Conservation (phyloP, 2,329 filamentous ascomycete genomes). For the Daldinia sp. region DNA sequence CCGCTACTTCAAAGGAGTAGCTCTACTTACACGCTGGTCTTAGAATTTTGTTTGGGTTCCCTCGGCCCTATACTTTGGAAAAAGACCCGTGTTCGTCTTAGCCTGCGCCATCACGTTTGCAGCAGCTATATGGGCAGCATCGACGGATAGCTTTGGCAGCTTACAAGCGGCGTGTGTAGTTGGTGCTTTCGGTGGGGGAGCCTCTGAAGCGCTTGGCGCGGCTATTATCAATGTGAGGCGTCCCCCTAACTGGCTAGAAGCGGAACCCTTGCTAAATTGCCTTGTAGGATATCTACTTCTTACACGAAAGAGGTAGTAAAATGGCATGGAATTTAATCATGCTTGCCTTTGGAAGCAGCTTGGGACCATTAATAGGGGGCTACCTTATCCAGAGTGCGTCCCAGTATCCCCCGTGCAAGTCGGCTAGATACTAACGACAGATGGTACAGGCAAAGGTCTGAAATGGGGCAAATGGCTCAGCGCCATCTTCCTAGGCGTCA, state of each 20-base stretch:
- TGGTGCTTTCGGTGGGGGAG: constrained; percentile 14
- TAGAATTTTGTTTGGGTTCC: constrained; percentile 24
- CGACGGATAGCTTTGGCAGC: constrained; percentile 5
- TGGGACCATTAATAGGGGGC: constrained; percentile 13
- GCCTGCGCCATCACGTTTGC: constrained; percentile 14
- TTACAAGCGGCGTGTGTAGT: constrained; percentile 16
- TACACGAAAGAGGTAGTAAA: constrained; percentile 20
- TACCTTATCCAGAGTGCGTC: constrained; percentile 18
- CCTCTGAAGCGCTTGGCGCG: constrained; percentile 19
- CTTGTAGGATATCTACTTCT: constrained; percentile 18
- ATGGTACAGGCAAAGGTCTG: not conserved
- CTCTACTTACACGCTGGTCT: not conserved
- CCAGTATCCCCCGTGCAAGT: not conserved
- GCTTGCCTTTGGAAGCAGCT: constrained; percentile 17
- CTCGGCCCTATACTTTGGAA: constrained; percentile 17
- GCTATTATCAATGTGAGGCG: constrained; percentile 18
- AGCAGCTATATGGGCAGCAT: constrained; percentile 16
- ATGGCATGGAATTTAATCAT: constrained; percentile 23
- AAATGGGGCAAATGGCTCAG: constrained; percentile 24
- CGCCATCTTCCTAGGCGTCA: constrained; percentile 15
- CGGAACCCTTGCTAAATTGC: not conserved
- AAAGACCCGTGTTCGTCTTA: constrained; percentile 15
- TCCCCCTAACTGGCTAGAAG: not conserved
- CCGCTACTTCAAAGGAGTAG: not conserved
- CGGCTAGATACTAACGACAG: not conserved